phyloP scores from a whole-genome alignment of 2,329 filamentous ascomycete genomes.

The Exophiala mesophila region DNA sequence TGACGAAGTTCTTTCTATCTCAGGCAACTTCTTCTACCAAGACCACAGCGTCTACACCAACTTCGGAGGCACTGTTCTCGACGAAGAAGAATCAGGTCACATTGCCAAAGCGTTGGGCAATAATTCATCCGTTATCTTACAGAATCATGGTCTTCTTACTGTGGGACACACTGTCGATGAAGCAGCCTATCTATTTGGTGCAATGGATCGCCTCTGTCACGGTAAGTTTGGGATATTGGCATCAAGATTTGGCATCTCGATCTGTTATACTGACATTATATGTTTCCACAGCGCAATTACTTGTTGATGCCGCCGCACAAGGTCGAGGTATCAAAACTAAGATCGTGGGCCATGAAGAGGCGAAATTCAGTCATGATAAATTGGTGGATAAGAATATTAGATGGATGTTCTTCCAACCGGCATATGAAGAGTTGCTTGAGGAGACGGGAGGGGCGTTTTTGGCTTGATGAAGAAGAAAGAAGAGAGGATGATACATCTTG shows the following conservation, averaged over 20 bases:
- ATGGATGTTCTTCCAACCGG: not conserved
- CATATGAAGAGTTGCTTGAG: not conserved
- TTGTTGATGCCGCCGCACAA: not conserved
- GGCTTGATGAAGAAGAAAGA: too few species aligned
- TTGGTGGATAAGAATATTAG: not conserved
- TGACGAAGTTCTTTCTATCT: slow-evolving; percentile 20
- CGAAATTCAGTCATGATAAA: not conserved
- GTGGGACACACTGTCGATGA: slow-evolving; percentile 40
- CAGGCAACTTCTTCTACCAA: not conserved
- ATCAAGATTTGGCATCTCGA: too few species aligned
- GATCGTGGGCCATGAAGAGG: not conserved
- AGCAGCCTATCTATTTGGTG: slow-evolving; percentile 1
- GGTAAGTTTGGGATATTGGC: not conserved
- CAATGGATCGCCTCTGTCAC: slow-evolving; percentile 2
- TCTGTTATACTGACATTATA: too few species aligned
- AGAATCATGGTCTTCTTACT: slow-evolving; percentile 38
- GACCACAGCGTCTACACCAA: not conserved
- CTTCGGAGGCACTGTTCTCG: slow-evolving; percentile 9
- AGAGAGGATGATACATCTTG: too few species aligned
- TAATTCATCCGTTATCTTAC: slow-evolving; percentile 36
- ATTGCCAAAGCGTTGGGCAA: slow-evolving; percentile 35
- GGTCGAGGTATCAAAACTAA: not conserved
- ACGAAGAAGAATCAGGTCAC: slow-evolving; percentile 34
- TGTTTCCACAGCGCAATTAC: not conserved
- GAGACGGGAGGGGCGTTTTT: not conserved